Conservation (phyloP, 441 rosid genomes). For the Manihot esculenta region DNA sequence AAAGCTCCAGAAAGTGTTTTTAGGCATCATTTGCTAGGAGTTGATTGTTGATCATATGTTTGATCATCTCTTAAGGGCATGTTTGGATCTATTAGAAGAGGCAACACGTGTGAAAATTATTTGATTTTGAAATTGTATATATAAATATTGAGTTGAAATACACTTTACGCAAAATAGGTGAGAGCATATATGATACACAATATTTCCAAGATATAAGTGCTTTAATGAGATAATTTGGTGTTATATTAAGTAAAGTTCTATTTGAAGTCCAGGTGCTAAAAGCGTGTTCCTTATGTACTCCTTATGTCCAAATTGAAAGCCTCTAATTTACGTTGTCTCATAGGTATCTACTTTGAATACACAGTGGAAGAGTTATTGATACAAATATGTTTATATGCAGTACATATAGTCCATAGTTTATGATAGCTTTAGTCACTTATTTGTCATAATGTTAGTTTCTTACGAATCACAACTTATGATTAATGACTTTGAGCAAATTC, state of each 20-base stretch:
- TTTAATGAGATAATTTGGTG: neutral
- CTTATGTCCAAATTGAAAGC: neutral
- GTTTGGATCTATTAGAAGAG: neutral
- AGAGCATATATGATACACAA: neutral
- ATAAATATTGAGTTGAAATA: neutral
- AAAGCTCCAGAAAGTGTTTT: neutral
- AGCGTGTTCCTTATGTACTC: neutral
- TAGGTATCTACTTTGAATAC: too few relatives aligned
- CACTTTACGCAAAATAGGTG: neutral
- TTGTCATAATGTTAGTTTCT: neutral
- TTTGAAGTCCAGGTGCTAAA: neutral
- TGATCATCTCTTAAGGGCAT: neutral
- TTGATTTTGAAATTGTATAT: neutral
- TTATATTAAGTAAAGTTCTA: neutral
- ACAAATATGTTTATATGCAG: too few relatives aligned
- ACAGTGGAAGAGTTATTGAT: too few relatives aligned
- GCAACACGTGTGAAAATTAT: neutral
- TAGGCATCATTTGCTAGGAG: neutral
- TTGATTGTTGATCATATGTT: neutral
- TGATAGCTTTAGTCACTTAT: neutral
- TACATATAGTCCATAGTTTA: too few relatives aligned
- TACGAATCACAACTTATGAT: neutral
- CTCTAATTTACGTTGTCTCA: too few relatives aligned
- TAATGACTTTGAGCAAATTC: neutral
- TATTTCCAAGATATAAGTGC: neutral